Evolutionary conservation across 768 basidiomycete genomes (phyloP).

Genomic region (Tylopilus sp.): DNA sequence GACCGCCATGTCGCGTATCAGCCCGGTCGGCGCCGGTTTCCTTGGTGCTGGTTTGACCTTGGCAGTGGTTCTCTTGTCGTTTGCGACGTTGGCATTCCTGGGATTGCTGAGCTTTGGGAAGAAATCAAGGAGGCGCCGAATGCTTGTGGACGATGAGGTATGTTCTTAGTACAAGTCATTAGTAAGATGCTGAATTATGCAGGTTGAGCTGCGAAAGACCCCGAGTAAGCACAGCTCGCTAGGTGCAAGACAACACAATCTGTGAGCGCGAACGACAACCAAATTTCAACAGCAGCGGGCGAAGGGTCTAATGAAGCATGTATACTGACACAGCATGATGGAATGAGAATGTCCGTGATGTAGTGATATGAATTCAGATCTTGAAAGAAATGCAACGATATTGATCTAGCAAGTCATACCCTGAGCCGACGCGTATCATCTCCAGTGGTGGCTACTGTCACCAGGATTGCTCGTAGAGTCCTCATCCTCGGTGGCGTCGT

Average conservation of each 20-base stretch:
- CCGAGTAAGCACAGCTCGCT: conserved; percentile 10
- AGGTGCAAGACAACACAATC: not conserved
- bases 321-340: conserved; percentile 15
- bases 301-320: conserved; percentile 14
- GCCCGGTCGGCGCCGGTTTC: conserved; percentile 62
- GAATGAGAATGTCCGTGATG: conserved; percentile 15
- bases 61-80: conserved; percentile 37
- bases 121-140: conserved; percentile 3
- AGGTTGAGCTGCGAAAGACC: conserved; percentile 24
- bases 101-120: conserved; percentile 34
- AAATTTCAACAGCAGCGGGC: not conserved
- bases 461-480: conserved; percentile 33
- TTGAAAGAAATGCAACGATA: conserved; percentile 19
- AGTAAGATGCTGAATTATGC: conserved; percentile 1
- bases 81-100: conserved; percentile 39
- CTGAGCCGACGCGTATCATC: conserved; percentile 17
- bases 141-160: conserved; percentile 12
- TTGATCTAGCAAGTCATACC: conserved; percentile 5
- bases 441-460: conserved; percentile 33
- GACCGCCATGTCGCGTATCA: conserved; percentile 39
- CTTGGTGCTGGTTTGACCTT: conserved; percentile 58
- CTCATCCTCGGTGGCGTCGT: conserved; percentile 51
- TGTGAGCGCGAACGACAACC: conserved; percentile 3
- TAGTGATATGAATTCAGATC: conserved; percentile 18
- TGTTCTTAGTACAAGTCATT: not conserved